These are phyloP conservation scores for Penicillium arizonense DNA, from an alignment of 495 filamentous ascomycete species.

Conservation along the genomic window DNA sequence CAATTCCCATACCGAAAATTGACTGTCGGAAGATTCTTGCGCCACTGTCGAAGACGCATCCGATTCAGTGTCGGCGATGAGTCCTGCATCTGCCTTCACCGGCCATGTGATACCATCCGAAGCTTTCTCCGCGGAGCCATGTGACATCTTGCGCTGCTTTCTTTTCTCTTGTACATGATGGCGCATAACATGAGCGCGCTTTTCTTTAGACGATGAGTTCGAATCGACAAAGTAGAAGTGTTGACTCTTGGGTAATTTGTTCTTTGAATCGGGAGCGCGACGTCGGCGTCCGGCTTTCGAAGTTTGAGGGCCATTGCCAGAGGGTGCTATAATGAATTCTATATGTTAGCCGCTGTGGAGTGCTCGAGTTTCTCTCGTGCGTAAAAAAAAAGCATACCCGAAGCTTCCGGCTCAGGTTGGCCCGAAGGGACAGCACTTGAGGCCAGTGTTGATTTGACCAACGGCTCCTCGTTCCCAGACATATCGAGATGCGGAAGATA, in stretches of 20 bases:
- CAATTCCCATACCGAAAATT: constrained; percentile 21
- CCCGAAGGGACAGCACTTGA: neutral
- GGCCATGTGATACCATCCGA: constrained; percentile 22
- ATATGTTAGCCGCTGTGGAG: too few species aligned
- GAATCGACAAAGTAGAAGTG: constrained; percentile 47
- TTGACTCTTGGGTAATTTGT: constrained; percentile 27
- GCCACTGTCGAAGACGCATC: neutral
- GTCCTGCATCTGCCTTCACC: constrained; percentile 12
- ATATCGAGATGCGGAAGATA: constrained; percentile 20
- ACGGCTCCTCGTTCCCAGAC: constrained; percentile 22
- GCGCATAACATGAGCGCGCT: constrained; percentile 50
- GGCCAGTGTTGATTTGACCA: constrained; percentile 9
- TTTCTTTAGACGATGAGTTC: constrained; percentile 44
- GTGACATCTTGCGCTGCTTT: constrained; percentile 33
- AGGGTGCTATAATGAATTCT: constrained; percentile 11
- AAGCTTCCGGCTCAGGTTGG: constrained; percentile 7
- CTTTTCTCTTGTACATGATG: constrained; percentile 48
- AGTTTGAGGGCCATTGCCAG: constrained; percentile 18
- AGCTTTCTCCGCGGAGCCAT: constrained; percentile 12
- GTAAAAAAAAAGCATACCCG: constrained; percentile 12
- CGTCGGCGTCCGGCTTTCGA: constrained; percentile 26
- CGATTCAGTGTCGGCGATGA: constrained; percentile 4
- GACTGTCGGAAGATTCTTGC: constrained; percentile 4
- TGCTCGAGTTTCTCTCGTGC: neutral
- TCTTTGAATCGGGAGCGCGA: constrained; percentile 16